phyloP scores from a whole-genome alignment of 2,329 filamentous ascomycete genomes.

The Periconia digitata region DNA sequence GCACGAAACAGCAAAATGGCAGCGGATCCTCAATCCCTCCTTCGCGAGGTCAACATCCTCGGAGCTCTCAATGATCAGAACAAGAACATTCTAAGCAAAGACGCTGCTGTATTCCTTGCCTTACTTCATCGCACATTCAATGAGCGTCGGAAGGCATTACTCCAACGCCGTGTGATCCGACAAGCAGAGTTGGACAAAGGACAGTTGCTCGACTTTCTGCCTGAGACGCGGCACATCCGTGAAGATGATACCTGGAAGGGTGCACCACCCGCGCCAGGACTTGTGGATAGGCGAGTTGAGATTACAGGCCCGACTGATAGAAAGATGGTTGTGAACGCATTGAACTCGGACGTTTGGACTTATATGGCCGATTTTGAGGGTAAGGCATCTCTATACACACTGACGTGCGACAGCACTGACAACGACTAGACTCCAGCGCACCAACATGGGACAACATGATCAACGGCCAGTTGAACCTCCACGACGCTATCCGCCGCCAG shows the following conservation, averaged over 20 bases:
- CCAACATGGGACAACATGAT: conserved; percentile 99
- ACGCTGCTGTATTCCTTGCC: conserved; percentile 88
- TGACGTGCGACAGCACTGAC: conserved; percentile 9
- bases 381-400: conserved; percentile 44
- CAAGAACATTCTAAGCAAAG: conserved; percentile 87
- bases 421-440: conserved; percentile 75
- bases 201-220: conserved; percentile 86
- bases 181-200: conserved; percentile 94
- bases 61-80: conserved; percentile 76
- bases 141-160: conserved; percentile 78
- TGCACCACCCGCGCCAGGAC: conserved; percentile 84
- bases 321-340: conserved; percentile 98
- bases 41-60: conserved; percentile 85
- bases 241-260: conserved; percentile 94
- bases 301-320: conserved; percentile 96
- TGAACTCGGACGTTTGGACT: conserved; percentile 96
- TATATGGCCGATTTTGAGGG: conserved; percentile 99
- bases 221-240: conserved; percentile 92
- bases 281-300: conserved; percentile 91
- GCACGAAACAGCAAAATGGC: conserved; percentile 30
- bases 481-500: conserved; percentile 90
- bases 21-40: conserved; percentile 67
- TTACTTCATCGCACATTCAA: conserved; percentile 96
- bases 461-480: conserved; percentile 95
- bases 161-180: conserved; percentile 81